Evolutionary conservation across 2,329 filamentous ascomycete genomes (phyloP).

Genomic region (Paraconiothyrium sp.): DNA sequence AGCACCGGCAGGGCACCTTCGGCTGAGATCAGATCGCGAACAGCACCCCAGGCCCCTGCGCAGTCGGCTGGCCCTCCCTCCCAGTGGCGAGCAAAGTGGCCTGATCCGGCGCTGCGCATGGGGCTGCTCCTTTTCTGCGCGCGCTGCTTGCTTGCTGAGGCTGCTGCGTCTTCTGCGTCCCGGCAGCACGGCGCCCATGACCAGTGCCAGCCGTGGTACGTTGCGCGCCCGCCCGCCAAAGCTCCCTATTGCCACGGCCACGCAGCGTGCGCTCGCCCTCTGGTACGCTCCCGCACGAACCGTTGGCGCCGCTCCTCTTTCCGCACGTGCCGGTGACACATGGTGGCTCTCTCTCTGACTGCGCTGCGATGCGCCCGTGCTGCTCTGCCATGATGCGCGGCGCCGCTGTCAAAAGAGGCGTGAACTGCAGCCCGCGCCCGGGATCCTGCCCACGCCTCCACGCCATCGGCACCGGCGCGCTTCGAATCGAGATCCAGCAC

Average conservation of each 20-base stretch:
- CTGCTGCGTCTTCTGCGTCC: not conserved
- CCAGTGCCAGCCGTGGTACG: not conserved
- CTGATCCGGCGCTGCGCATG: not conserved
- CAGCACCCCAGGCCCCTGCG: slow-evolving; percentile 6
- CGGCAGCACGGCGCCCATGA: slow-evolving; percentile 11
- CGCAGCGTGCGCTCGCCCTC: slow-evolving; percentile 16
- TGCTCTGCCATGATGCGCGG: slow-evolving; percentile 2
- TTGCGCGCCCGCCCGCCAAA: not conserved
- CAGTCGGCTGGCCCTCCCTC: not conserved
- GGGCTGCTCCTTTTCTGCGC: slow-evolving; percentile 4
- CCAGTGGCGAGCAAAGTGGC: slow-evolving; percentile 2
- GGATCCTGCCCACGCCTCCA: slow-evolving; percentile 21
- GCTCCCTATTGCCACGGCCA: not conserved
- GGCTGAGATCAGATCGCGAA: slow-evolving; percentile 10
- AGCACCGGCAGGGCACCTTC: not conserved
- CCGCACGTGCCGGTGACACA: not conserved
- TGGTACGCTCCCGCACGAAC: not conserved
- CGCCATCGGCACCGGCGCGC: slow-evolving; percentile 21
- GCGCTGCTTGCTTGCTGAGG: not conserved
- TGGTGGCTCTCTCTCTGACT: slow-evolving; percentile 9
- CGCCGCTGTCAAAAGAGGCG: slow-evolving; percentile 23
- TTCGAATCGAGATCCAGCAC: slow-evolving; percentile 20
- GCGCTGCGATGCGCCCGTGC: not conserved
- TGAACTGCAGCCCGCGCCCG: slow-evolving; percentile 19
- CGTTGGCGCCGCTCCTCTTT: slow-evolving; percentile 2